These are phyloP conservation scores for Macaranga tanarius DNA, from an alignment of 441 rosid genomes.

Conservation along the genomic window DNA sequence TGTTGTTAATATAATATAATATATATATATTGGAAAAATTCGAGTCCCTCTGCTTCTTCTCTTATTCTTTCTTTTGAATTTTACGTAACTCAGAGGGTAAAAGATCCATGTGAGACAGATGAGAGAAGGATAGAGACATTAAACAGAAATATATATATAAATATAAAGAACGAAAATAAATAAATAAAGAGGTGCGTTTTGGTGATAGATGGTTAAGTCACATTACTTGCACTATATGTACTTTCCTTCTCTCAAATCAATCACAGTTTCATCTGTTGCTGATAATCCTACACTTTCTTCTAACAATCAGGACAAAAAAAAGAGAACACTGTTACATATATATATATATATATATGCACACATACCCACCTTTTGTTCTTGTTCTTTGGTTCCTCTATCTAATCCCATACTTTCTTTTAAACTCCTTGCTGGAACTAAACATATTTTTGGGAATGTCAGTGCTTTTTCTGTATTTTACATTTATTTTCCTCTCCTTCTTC, in stretches of 20 bases:
- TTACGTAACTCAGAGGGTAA: constrained; percentile 47
- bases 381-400: constrained; percentile 22
- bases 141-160: no score
- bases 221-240: constrained; percentile 25
- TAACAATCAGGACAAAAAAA: neutral
- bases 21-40: neutral
- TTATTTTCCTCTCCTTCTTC: constrained; percentile 16
- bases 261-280: constrained; percentile 24
- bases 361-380: neutral
- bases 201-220: constrained; percentile 29
- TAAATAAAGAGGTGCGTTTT: constrained; percentile 6
- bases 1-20: neutral
- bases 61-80: constrained; percentile 25
- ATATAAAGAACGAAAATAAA: neutral
- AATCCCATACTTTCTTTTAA: constrained; percentile 1
- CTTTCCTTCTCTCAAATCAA: constrained; percentile 36
- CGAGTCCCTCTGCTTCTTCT: constrained; percentile 29
- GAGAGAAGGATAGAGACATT: neutral
- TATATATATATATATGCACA: no score
- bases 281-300: constrained; percentile 21
- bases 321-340: no score
- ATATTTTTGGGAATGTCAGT: constrained; percentile 41
- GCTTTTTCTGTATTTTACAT: constrained; percentile 19
- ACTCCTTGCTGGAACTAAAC: constrained; percentile 28
- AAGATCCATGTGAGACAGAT: constrained; percentile 37